Conservation (phyloP, 2,329 filamentous ascomycete species). For the Aspergillus sp. region DNA sequence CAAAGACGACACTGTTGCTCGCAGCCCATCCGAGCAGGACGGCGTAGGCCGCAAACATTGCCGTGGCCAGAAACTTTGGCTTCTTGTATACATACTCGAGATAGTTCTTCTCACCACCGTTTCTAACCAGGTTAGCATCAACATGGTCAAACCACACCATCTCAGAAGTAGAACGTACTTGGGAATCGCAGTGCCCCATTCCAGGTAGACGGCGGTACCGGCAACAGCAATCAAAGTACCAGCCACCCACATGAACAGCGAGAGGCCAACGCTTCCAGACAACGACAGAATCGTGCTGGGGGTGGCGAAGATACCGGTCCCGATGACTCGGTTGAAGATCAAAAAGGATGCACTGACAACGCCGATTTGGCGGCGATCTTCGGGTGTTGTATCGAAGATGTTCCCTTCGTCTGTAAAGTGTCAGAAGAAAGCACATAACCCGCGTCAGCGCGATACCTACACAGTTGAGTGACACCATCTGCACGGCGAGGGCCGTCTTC, state of each 20-base stretch:
- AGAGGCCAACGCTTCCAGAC: conserved; percentile 47
- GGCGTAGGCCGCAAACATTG: conserved; percentile 54
- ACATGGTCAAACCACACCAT: not conserved
- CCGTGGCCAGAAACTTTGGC: conserved; percentile 54
- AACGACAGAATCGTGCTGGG: conserved; percentile 47
- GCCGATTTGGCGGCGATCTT: conserved; percentile 41
- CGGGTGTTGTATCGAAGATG: conserved; percentile 35
- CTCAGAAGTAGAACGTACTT: conserved; percentile 27
- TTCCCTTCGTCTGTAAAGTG: conserved; percentile 34
- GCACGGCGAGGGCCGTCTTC: conserved; percentile 27
- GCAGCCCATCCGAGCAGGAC: conserved; percentile 53
- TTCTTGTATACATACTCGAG: conserved; percentile 54
- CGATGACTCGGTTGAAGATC: conserved; percentile 51
- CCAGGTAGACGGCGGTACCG: conserved; percentile 46
- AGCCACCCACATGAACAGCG: conserved; percentile 51
- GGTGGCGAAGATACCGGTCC: conserved; percentile 52
- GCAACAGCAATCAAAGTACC: conserved; percentile 51
- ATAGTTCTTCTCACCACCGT: conserved; percentile 56
- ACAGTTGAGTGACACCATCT: conserved; percentile 34
- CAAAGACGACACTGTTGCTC: conserved; percentile 54
- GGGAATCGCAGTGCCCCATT: conserved; percentile 53
- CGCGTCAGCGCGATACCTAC: conserved; percentile 21
- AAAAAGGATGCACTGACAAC: conserved; percentile 45
- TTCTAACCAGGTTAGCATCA: conserved; percentile 30
- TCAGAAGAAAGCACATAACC: conserved; percentile 8